Evolutionary conservation across 2,329 filamentous ascomycete genomes (phyloP).

Genomic region (Neonectria neomacrospora): DNA sequence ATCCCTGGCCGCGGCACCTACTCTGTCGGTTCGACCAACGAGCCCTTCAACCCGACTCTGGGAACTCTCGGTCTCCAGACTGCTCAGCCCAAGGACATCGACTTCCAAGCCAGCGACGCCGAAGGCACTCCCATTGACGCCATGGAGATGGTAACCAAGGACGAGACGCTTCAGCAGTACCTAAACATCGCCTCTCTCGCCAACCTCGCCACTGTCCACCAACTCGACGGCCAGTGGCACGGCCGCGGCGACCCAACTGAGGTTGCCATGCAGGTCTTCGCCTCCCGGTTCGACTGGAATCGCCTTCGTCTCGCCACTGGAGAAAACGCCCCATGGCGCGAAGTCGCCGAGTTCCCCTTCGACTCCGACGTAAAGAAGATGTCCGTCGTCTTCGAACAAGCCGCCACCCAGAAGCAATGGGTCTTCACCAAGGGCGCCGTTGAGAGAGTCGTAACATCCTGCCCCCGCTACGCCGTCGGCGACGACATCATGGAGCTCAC

Average conservation of each 20-base stretch:
- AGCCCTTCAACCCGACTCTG: constrained; percentile 67
- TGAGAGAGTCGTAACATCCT: constrained; percentile 73
- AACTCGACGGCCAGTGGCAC: constrained; percentile 66
- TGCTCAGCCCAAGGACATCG: constrained; percentile 50
- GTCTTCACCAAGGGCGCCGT: constrained; percentile 76
- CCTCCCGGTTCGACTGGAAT: constrained; percentile 74
- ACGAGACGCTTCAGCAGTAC: constrained; percentile 62
- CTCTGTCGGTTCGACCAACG: constrained; percentile 59
- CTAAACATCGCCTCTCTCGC: constrained; percentile 73
- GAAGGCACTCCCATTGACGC: constrained; percentile 44
- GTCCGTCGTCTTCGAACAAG: constrained; percentile 73
- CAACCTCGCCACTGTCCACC: constrained; percentile 72
- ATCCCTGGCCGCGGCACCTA: constrained; percentile 60
- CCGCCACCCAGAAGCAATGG: constrained; percentile 53
- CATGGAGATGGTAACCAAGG: constrained; percentile 54
- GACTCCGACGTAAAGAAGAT: constrained; percentile 81
- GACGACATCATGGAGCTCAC: constrained; percentile 59
- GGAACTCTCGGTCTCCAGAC: constrained; percentile 57
- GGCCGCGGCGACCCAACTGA: constrained; percentile 73
- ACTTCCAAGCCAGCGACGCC: constrained; percentile 41
- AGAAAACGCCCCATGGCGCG: constrained; percentile 62
- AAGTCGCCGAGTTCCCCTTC: constrained; percentile 77
- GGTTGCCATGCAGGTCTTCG: constrained; percentile 80
- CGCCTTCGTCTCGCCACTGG: constrained; percentile 62
- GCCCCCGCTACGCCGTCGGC: constrained; percentile 61